Base-by-base conservation (phyloP, 2,329 filamentous ascomycete species). In the Cyphellophora europaea region DNA sequence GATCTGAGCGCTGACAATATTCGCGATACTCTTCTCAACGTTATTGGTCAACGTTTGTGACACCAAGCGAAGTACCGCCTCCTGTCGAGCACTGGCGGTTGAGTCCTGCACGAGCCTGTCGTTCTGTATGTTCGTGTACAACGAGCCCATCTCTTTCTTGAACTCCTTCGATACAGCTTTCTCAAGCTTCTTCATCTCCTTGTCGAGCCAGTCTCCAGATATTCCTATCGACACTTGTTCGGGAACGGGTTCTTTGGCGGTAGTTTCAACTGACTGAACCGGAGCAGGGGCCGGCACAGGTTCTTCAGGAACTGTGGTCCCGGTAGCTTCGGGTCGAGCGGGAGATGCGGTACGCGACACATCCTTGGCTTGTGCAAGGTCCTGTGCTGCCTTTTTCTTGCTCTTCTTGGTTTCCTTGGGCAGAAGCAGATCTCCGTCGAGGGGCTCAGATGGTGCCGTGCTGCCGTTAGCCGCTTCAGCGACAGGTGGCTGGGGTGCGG, bases 1-100 rank as follows among this genome's bases (percentile, higher is more conserved):
- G 45, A 94, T 84, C 55, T 82, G 82, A 31, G 77, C 71, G 30
- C 76, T 74, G 33, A 94, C 79, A 47, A 93, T 83, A 41, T 77
- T 78, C 41, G 77, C 70, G 23, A 95, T 70, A 14, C 84, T 83
- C 50, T 82, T 79, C 57, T 85, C 79, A 15, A 84, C 74, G 37
- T 83, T 83, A 41, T 80, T 77, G 8, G 74, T 75, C 29, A 85
- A 58, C 3, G 79, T 82, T 42, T 66, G 73, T 1, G 79, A 82
- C 3, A 84, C 74, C 35, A 83, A 59, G 17, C 76, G 74, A 28
- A 85, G 67, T 13, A 84, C 67, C 27, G 78, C 74, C 47, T 83
- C 77, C 51, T 82, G 78, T 52, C 79, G 77, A n/a, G 76, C 71
- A 27, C 69, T 65, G 25, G 71, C 69, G 12, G 76, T 68, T 33